These are phyloP conservation scores for Dryas octopetala DNA, from an alignment of 306 rosid species.

Conservation along the genomic window DNA sequence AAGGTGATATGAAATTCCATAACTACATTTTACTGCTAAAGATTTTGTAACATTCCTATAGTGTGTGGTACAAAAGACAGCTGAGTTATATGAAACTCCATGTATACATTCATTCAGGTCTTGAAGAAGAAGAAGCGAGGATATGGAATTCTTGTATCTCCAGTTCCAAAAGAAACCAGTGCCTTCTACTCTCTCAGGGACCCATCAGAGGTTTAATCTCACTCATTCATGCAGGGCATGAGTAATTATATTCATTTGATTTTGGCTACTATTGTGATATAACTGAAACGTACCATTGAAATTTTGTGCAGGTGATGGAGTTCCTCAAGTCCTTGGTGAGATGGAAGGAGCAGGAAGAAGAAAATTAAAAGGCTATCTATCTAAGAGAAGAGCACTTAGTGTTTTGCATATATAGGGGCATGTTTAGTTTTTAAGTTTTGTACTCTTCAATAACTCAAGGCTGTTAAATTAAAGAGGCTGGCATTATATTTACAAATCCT, in stretches of 20 bases:
- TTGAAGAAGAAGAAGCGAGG: slow-evolving; percentile 61
- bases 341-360: slow-evolving; percentile 46
- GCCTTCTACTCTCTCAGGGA: slow-evolving; percentile 80
- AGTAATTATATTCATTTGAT: too few relatives aligned
- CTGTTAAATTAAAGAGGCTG: neutral
- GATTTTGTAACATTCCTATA: neutral
- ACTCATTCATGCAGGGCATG: neutral
- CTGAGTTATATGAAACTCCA: neutral
- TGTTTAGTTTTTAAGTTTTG: neutral
- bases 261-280: neutral
- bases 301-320: slow-evolving; percentile 67
- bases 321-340: slow-evolving; percentile 72
- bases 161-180: slow-evolving; percentile 68
- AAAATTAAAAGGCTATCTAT: neutral
- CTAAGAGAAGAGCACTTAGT: neutral
- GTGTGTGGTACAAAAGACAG: neutral
- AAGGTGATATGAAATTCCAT: slow-evolving; percentile 42
- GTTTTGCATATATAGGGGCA: neutral
- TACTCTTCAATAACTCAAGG: neutral
- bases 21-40: neutral
- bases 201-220: slow-evolving; percentile 58
- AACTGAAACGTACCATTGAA: neutral
- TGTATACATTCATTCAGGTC: slow-evolving; percentile 37
- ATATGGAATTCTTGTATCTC: slow-evolving; percentile 79
- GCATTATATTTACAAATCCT: neutral